Conservation (phyloP, 345 rosid species). For the Heritiera fomes region DNA sequence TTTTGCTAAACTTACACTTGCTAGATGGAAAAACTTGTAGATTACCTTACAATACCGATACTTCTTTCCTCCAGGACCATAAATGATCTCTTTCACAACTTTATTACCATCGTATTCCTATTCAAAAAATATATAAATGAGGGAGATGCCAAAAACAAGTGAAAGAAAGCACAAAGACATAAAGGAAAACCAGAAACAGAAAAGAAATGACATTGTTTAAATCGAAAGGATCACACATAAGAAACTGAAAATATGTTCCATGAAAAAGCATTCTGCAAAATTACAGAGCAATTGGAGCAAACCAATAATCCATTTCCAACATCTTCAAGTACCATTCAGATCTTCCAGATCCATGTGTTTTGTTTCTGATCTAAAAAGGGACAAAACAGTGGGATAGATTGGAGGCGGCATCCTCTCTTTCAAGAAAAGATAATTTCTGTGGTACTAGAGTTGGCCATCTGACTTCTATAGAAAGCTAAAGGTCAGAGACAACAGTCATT, state of each 20-base stretch:
- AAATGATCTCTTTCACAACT: slow-evolving; percentile 69
- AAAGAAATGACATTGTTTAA: not conserved
- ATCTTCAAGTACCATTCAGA: not conserved
- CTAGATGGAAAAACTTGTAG: not conserved
- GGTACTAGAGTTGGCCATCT: not conserved
- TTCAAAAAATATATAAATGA: slow-evolving; percentile 2
- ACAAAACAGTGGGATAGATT: not conserved
- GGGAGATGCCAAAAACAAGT: not conserved
- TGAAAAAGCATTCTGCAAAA: not conserved
- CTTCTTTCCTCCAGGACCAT: slow-evolving; percentile 65
- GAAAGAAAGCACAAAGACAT: not conserved
- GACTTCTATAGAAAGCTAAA: not conserved
- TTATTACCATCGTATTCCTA: slow-evolving; percentile 72
- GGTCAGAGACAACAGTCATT: not conserved
- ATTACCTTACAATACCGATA: slow-evolving; percentile 86
- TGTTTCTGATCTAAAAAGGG: not conserved
- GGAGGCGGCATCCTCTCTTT: not conserved
- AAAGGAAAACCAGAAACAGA: not conserved
- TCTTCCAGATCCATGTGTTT: not conserved
- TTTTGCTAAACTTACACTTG: not conserved
- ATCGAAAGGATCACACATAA: not conserved
- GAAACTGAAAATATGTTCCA: not conserved
- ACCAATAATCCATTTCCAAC: not conserved
- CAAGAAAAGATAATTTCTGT: not conserved
- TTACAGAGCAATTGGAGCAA: no score